Base-by-base conservation (phyloP, 2,329 filamentous ascomycete genomes). In the Paraphaeosphaeria minitans region DNA sequence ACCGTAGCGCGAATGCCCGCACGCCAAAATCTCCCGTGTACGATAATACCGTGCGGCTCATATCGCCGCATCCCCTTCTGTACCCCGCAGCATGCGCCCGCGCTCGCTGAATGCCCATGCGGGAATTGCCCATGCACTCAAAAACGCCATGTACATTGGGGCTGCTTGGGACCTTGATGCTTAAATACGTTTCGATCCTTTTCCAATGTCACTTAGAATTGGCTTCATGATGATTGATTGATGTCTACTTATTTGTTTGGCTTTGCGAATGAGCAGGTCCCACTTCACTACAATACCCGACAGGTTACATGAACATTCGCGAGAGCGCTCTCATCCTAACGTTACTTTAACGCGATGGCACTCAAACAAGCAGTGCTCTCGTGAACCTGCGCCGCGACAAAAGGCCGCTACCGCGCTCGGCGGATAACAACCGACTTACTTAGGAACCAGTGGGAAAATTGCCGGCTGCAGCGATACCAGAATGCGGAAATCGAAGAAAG, bases 11-110 rank as follows among this genome's bases (percentile, higher is more conserved):
- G 42, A 46, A 46, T 46, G 42, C 21, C 42, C 42, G 6, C 42
- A 46, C 42, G 22, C 42, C 42, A 46, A 46, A 46, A 46, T 31
- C 42, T n/a, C 42, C 42, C 42, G n/a, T 46, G 22, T 21, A 46
- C 42, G 42, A 46, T 21, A 46, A 46, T 46, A 21, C 42, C 42
- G n/a, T n/a, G n/a, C n/a, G n/a, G n/a, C n/a, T n/a, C n/a, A n/a
- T n/a, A n/a, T n/a, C n/a, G n/a, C n/a, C n/a, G n/a, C n/a, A 42
- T 16, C 39, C 39, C 19, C 22, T 47, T 47, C 29, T 47, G 13
- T 47, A 29, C 4, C 22, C 45, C n/a, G n/a, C 13, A 47, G 19
- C 7, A n/a, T n/a, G n/a, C n/a, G n/a, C n/a, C n/a, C n/a, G n/a
- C n/a, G n/a, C n/a, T n/a, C n/a, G n/a, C n/a, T n/a, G n/a, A n/a